phyloP scores from a whole-genome alignment of 2,329 filamentous ascomycete species.

The Ophidiomyces ophidiicola region DNA sequence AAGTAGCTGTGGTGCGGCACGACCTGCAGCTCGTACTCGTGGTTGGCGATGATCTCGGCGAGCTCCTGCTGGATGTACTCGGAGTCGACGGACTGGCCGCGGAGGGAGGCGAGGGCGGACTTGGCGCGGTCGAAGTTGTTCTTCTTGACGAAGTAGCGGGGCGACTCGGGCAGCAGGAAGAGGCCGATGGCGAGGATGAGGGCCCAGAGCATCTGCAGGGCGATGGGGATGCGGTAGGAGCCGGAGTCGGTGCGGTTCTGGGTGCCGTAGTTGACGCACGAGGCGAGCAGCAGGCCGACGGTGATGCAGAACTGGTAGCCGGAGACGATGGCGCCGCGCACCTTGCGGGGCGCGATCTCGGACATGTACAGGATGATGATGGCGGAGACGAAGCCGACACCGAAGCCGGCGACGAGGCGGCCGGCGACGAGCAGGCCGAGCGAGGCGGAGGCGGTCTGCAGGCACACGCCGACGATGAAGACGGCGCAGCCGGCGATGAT shows the following conservation, averaged over 20 bases:
- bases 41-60: slow-evolving; percentile 76
- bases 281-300: slow-evolving; percentile 62
- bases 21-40: slow-evolving; percentile 65
- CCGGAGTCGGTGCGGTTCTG: slow-evolving; percentile 49
- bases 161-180: slow-evolving; percentile 68
- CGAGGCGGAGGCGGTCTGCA: slow-evolving; percentile 49
- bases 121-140: slow-evolving; percentile 56
- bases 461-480: slow-evolving; percentile 55
- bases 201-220: slow-evolving; percentile 68
- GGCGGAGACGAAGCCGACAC: slow-evolving; percentile 69
- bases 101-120: slow-evolving; percentile 51
- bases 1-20: slow-evolving; percentile 55
- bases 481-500: slow-evolving; percentile 59
- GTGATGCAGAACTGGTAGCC: slow-evolving; percentile 78
- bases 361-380: slow-evolving; percentile 81
- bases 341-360: slow-evolving; percentile 60
- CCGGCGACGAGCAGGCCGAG: slow-evolving; percentile 57
- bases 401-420: slow-evolving; percentile 62
- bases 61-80: slow-evolving; percentile 68
- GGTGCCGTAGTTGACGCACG: slow-evolving; percentile 61
- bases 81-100: slow-evolving; percentile 60
- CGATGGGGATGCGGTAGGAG: slow-evolving; percentile 70
- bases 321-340: slow-evolving; percentile 66
- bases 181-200: slow-evolving; percentile 61
- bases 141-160: slow-evolving; percentile 73